phyloP scores from a whole-genome alignment of 805 yeast species.

The Zygosaccharomyces bisporus region DNA sequence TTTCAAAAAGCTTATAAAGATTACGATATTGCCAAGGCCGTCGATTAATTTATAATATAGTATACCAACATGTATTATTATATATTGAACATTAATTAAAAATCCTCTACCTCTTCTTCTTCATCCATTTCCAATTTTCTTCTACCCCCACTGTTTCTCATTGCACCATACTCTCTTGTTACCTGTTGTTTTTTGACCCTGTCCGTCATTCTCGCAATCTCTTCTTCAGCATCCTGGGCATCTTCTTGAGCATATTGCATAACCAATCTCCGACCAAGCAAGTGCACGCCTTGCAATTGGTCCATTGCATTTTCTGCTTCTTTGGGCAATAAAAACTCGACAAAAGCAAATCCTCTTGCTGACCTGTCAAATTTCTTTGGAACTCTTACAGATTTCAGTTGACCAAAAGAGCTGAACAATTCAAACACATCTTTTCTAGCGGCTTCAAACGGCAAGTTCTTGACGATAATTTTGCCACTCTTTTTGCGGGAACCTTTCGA shows the following conservation, averaged over 20 bases:
- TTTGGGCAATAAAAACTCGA: constrained; percentile 78
- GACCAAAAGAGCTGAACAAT: constrained; percentile 91
- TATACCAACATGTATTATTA: neutral
- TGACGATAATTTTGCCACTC: constrained; percentile 81
- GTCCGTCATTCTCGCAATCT: constrained; percentile 83
- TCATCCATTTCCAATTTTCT: constrained; percentile 59
- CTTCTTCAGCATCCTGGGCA: constrained; percentile 80
- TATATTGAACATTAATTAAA: constrained; percentile 11
- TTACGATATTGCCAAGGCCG: constrained; percentile 44
- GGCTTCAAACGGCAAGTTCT: constrained; percentile 96
- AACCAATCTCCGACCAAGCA: constrained; percentile 89
- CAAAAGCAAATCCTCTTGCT: constrained; percentile 97
- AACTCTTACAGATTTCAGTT: constrained; percentile 87
- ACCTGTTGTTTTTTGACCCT: constrained; percentile 80
- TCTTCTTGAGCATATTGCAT: constrained; percentile 89
- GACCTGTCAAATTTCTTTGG: constrained; percentile 94
- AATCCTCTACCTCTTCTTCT: constrained; percentile 30
- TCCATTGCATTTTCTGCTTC: constrained; percentile 95
- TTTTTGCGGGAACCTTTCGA: constrained; percentile 39
- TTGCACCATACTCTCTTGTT: constrained; percentile 68
- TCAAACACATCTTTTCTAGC: constrained; percentile 89
- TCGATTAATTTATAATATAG: neutral
- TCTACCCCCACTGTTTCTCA: constrained; percentile 68
- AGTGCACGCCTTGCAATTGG: constrained; percentile 91
- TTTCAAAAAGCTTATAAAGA: constrained; percentile 55